Base-by-base conservation (phyloP, 2,329 filamentous ascomycete species). In the Escovopsis sp. region DNA sequence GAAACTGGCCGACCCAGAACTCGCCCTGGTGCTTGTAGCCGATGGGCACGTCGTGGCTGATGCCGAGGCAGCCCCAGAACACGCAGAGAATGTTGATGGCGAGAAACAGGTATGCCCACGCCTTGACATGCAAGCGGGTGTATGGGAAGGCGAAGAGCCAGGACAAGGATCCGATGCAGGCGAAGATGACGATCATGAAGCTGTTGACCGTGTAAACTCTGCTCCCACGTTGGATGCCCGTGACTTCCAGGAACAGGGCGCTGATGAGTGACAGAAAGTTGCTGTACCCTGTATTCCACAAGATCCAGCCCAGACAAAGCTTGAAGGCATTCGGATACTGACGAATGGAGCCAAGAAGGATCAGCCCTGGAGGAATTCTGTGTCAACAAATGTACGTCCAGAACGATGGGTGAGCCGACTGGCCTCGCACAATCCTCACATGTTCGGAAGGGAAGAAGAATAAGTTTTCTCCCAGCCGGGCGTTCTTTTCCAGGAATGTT, bases 241-340 rank as follows among this genome's bases (percentile, higher is more conserved):
- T 34, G 4, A 36, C 40, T 16, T 44, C 43, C 13, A 44, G 37
- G 31, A 44, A 44, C 9, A 44, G 41, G 5, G 43, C 41, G 12
- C 37, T 32, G 18, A 44, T 28, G 7, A 44, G 39, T 5, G 35
- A 34, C 4, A 43, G 23, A 11, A 44, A 44, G 33, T 41, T 44
- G 37, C 39, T 40, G 35, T 44, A 43, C 4, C 30, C 43, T 1
- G 43, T 44, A 26, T 44, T 43, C 43, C 43, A 44, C 3, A 44
- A 36, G 17, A 44, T 39, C 43, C 43, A 44, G 12, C 41, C 43
- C 8, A 40, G 33, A 35, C 43, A 45, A 19, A 45, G 38, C 38
- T 45, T 45, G 36, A 45, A 45, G 21, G 43, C 43, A 17, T 45
- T 45, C 4, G 43, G 43, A 30, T 45, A 45, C 7, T 27, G 37